Evolutionary conservation across 495 filamentous ascomycete species (phyloP), one percentile per base, ranked within the genome.

Genomic region (Aspergillus hancockii): DNA sequence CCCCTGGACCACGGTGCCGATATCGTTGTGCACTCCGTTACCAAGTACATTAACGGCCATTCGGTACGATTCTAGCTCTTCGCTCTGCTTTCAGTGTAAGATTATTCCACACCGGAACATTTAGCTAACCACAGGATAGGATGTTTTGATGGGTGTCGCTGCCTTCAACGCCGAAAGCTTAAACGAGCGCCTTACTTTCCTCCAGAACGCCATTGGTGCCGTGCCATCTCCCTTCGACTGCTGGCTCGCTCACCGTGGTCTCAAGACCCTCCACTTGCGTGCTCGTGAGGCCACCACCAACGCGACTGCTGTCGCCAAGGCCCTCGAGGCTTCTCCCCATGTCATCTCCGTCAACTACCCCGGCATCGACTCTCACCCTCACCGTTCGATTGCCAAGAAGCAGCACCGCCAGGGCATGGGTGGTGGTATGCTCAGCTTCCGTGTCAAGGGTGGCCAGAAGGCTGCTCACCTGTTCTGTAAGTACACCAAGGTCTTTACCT

Each of bases 21-120:
- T 69, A 92, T 99, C 49, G 94, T 98, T 45, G 87, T 98, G n/a
- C 94, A 99, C 80, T 93, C 89, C 40, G 94, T 99, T n/a, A 99
- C 94, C 8, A 99, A 99, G 74, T 99, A 98, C 76, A 98, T 99
- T 73, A 99, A 99, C 70, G 94, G 94, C 8, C 94, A 99, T 76
- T 88, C 85, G 12, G 83, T 84, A 72, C 50, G 78, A 1, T 65
- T 49, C 46, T 13, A 10, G n/a, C 23, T 21, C 28, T 23, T 56
- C 23, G 14, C 22, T 28, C 51, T 49, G 10, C 18, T 41, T 21
- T 6, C 16, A n/a, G 16, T 41, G 38, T 18, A n/a, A 2, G 38
- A 41, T 41, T 3, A n/a, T 41, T 7, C 23, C 28, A 50, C 4
- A 28, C 25, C 38, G 34, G 30, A 8, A 12, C 52, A 19, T 55